A percentile compares a stretch with the other conserved stretches of the same genome.
phyloP scores from a whole-genome alignment of 176 grass and related monocot species.

The Carex myosuroides region DNA sequence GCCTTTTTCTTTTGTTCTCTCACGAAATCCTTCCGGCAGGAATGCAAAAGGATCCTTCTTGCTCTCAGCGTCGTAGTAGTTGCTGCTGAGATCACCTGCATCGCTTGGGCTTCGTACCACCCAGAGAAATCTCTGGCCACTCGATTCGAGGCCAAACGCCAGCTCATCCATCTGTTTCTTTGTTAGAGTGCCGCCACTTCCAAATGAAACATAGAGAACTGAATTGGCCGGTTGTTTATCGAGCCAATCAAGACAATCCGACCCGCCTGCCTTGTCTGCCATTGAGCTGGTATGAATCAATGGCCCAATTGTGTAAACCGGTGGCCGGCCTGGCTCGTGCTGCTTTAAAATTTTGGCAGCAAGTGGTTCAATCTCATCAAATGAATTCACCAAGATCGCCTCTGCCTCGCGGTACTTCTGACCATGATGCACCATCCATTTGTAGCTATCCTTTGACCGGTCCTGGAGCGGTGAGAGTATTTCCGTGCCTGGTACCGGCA shows the following conservation, averaged over 20 bases:
- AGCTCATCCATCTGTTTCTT: conserved; percentile 38
- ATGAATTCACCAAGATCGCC: conserved; percentile 59
- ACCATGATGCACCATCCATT: conserved; percentile 41
- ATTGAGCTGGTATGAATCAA: conserved; percentile 27
- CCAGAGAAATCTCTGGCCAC: conserved; percentile 44
- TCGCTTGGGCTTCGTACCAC: conserved; percentile 36
- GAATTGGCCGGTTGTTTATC: conserved; percentile 44
- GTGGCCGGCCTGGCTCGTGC: background rate
- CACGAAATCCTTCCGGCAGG: conserved; percentile 27
- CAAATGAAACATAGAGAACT: conserved; percentile 53
- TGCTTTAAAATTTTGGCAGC: background rate
- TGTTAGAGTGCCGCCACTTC: conserved; percentile 45
- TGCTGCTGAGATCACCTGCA: conserved; percentile 12
- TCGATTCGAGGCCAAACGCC: conserved; percentile 37
- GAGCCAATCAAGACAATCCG: conserved; percentile 34
- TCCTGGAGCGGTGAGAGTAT: conserved; percentile 31
- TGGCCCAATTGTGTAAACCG: conserved; percentile 45
- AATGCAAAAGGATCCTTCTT: conserved; percentile 20
- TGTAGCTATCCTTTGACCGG: conserved; percentile 31
- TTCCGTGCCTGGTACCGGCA: conserved; percentile 42
- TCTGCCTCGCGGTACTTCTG: conserved; percentile 5
- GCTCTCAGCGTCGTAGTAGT: background rate
- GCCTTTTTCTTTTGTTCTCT: conserved; percentile 29
- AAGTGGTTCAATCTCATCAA: conserved; percentile 34
- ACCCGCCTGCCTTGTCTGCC: background rate